Evolutionary conservation across 345 rosid genomes (phyloP).

Genomic region (Lumnitzera racemosa): DNA sequence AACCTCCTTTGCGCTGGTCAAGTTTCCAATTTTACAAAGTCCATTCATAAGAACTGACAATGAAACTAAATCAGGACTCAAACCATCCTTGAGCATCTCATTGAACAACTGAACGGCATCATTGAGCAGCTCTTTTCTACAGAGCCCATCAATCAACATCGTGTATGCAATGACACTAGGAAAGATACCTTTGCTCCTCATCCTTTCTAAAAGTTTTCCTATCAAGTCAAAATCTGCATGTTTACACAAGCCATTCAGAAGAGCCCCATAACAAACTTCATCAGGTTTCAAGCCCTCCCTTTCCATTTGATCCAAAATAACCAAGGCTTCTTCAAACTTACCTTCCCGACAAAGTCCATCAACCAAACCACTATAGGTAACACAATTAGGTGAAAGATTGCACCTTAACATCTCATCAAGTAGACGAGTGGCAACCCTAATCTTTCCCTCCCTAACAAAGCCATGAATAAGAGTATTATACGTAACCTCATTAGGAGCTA

Average conservation of each 20-base stretch:
- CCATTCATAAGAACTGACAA: constrained; percentile 81
- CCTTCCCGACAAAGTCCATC: constrained; percentile 48
- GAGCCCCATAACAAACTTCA: constrained; percentile 59
- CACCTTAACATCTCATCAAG: constrained; percentile 59
- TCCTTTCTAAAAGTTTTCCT: constrained; percentile 47
- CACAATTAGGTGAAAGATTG: constrained; percentile 45
- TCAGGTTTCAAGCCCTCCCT: constrained; percentile 38
- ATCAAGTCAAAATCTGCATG: constrained; percentile 53
- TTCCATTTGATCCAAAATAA: constrained; percentile 54
- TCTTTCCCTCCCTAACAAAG: constrained; percentile 66
- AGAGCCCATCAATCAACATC: constrained; percentile 64
- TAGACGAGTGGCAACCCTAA: constrained; percentile 42
- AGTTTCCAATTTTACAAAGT: constrained; percentile 44
- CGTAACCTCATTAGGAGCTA: constrained; percentile 60
- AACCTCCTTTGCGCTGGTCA: constrained; percentile 43
- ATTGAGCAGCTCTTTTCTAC: constrained; percentile 49
- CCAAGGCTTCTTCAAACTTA: constrained; percentile 54
- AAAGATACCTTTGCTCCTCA: constrained; percentile 48
- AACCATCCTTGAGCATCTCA: constrained; percentile 54
- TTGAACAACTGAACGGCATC: constrained; percentile 51
- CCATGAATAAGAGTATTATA: constrained; percentile 73
- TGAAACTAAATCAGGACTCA: constrained; percentile 59
- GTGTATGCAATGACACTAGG: constrained; percentile 57
- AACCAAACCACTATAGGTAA: constrained; percentile 66
- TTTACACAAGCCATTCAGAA: constrained; percentile 68